Conservation (phyloP, 257 asterid species). For the Solanum arcanum region DNA sequence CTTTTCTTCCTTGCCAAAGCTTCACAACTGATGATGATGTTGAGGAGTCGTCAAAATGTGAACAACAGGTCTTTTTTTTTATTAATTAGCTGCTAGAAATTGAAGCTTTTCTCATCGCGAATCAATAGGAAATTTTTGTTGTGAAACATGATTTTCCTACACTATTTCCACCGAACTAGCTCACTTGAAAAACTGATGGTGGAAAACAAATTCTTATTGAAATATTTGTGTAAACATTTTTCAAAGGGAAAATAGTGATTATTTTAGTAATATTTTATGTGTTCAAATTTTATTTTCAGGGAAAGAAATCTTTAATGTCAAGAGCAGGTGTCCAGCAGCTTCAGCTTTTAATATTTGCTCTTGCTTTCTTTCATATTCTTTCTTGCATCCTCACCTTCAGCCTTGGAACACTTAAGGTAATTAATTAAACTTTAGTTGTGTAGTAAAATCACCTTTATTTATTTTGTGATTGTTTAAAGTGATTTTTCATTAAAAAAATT, state of each 20-base stretch:
- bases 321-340: conserved; percentile 53
- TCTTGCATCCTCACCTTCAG: conserved; percentile 60
- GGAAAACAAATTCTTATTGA: background rate
- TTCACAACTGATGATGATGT: conserved; percentile 11
- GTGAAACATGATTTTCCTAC: background rate
- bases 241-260: background rate
- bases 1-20: conserved; percentile 56
- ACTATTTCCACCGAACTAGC: background rate
- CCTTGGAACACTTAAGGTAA: conserved; percentile 61
- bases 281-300: conserved; percentile 23
- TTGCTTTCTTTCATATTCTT: conserved; percentile 64
- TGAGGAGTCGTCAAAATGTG: conserved; percentile 30
- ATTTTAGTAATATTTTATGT: background rate
- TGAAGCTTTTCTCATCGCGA: background rate
- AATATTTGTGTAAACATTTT: too few species aligned
- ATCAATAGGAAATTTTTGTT: background rate
- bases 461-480: background rate
- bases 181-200: background rate
- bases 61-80: conserved; percentile 18
- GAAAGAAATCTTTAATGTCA: conserved; percentile 50
- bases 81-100: background rate
- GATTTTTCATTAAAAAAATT: background rate
- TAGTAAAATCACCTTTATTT: background rate
- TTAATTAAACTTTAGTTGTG: background rate
- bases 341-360: conserved; percentile 53